Conservation (phyloP, 371 early-diverging fungal genomes). For the Synchytrium microbalum region DNA sequence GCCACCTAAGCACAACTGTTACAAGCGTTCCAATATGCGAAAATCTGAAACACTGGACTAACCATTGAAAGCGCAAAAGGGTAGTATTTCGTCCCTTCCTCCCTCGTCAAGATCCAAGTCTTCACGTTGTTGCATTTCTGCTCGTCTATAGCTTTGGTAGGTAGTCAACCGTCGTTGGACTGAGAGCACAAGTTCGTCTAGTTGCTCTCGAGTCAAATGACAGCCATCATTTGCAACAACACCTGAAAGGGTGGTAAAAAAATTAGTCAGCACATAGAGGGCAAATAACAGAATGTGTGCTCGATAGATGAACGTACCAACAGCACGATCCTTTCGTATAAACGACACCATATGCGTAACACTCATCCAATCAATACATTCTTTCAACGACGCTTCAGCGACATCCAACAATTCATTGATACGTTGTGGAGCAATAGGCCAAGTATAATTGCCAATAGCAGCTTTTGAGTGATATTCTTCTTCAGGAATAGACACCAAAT, state of each 20-base stretch:
- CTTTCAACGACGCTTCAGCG: constrained; percentile 52
- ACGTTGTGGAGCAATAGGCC: constrained; percentile 24
- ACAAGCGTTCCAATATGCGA: too few species aligned
- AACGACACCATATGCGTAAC: constrained; percentile 41
- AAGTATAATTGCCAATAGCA: constrained; percentile 10
- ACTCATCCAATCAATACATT: constrained; percentile 52
- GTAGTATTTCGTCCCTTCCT: constrained; percentile 16
- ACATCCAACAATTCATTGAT: constrained; percentile 59
- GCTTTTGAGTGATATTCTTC: constrained; percentile 28
- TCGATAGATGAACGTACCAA: constrained; percentile 36
- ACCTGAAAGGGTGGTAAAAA: constrained; percentile 14
- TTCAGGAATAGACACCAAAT: constrained; percentile 54
- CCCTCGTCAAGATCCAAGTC: neutral
- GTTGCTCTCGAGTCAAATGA: constrained; percentile 52
- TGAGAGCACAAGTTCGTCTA: constrained; percentile 37
- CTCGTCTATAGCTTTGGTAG: constrained; percentile 12
- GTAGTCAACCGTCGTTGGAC: constrained; percentile 26
- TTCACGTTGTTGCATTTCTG: neutral
- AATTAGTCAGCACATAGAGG: neutral
- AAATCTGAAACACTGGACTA: too few species aligned
- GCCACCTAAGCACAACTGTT: too few species aligned
- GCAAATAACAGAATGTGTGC: neutral
- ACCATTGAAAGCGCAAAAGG: constrained; percentile 86
- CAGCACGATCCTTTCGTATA: constrained; percentile 63
- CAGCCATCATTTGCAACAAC: constrained; percentile 27